Evolutionary conservation across 169 alveolate species (phyloP).

Genomic region (Cryptosporidium andersoni): DNA sequence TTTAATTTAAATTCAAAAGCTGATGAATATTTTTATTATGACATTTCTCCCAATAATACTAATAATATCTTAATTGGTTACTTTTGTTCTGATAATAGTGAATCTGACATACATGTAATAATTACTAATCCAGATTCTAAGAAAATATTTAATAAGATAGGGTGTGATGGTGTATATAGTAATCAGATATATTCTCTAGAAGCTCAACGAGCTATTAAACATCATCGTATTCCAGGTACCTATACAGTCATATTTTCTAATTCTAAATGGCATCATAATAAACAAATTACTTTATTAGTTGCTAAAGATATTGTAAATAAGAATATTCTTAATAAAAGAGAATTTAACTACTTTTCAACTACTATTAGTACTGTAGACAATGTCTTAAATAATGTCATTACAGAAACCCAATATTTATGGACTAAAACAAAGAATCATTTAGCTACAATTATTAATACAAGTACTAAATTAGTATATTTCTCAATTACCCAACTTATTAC

Average conservation of each 20-base stretch:
- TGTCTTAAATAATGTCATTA: conserved; percentile 13
- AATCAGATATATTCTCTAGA: conserved; percentile 8
- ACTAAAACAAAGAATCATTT: conserved; percentile 32
- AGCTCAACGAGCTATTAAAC: neutral
- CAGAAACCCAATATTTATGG: conserved; percentile 64
- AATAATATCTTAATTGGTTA: conserved; percentile 46
- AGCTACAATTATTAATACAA: conserved; percentile 22
- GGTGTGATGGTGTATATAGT: conserved; percentile 67
- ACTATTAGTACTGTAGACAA: conserved; percentile 27
- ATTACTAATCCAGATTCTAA: conserved; percentile 69
- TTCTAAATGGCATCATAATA: conserved; percentile 62
- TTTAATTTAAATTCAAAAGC: conserved; percentile 60
- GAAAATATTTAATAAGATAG: conserved; percentile 41
- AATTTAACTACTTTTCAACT: conserved; percentile 29
- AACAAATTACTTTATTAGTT: conserved; percentile 29
- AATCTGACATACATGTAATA: conserved; percentile 43
- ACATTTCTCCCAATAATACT: conserved; percentile 18
- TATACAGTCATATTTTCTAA: conserved; percentile 53
- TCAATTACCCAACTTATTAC: conserved; percentile 37
- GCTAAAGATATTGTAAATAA: conserved; percentile 37
- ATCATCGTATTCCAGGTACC: conserved; percentile 64
- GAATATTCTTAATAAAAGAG: conserved; percentile 47
- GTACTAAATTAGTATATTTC: conserved; percentile 21
- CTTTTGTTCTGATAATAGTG: conserved; percentile 46
- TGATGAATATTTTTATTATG: conserved; percentile 64